Percentiles rank a stretch among this genome's conserved stretches.
phyloP scores from a whole-genome alignment of 176 grass and related monocot genomes.

The Puccinellia tenuiflora region DNA sequence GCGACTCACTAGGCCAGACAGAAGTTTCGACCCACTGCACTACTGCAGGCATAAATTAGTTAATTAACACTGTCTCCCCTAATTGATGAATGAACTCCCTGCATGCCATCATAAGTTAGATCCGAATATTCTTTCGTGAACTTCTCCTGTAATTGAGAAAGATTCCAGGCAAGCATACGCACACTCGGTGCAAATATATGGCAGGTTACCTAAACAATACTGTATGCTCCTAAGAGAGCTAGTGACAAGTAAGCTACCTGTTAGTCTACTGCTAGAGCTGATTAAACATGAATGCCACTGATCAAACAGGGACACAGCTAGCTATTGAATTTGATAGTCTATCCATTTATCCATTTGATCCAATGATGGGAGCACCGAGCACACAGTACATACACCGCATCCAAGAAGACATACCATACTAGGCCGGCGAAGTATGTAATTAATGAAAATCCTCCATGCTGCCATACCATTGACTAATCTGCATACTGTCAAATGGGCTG shows the following conservation, averaged over 20 bases:
- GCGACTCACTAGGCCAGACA: constrained; percentile 4
- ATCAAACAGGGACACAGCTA: background rate
- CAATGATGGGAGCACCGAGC: background rate
- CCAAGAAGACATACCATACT: too few species aligned
- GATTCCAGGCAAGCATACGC: background rate
- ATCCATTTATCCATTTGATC: constrained; percentile 23
- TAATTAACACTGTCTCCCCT: background rate
- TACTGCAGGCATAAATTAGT: background rate
- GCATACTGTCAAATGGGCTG: too few species aligned
- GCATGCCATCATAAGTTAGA: background rate
- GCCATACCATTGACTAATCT: too few species aligned
- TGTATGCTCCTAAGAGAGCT: too few species aligned
- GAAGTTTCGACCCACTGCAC: constrained; percentile 18
- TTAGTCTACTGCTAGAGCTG: background rate
- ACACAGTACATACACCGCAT: too few species aligned
- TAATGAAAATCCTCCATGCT: too few species aligned
- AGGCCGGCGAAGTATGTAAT: too few species aligned
- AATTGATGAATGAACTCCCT: background rate
- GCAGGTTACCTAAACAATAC: background rate
- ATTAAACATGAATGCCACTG: background rate
- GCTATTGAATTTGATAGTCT: background rate
- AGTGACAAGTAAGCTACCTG: background rate
- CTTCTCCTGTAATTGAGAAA: background rate
- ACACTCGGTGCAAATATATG: background rate
- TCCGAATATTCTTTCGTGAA: background rate